Base-by-base conservation (phyloP, 2,329 filamentous ascomycete genomes). In the Alternaria gaisen region DNA sequence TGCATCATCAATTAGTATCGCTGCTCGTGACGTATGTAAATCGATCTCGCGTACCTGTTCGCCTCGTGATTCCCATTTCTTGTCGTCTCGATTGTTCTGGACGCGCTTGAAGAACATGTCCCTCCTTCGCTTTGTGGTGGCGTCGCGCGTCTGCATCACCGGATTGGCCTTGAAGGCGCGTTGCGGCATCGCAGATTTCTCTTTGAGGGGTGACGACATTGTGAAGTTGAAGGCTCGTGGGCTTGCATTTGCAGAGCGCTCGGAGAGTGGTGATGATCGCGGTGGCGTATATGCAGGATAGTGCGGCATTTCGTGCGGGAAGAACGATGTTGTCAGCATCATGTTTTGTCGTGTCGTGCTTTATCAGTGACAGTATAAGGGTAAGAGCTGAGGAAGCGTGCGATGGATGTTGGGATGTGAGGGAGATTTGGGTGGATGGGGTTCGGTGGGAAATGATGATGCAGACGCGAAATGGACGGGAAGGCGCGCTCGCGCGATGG, bases 41-140 rank as follows among this genome's bases (percentile, higher is more conserved):
- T 26, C 9, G 0, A 12, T 9, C 5, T 9, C 3, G 56, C 74
- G 41, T 73, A 83, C 82, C 76, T 84, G 81, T 34, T 84, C 83
- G 1, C 81, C 79, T 30, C 83, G 71, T 16, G 69, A 68, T 60
- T 81, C 79, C 78, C 81, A 85, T 48, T 78, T 76, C 71, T 74
- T 76, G 5, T 84, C 82, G 5, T 84, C 82, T 42, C 83, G 71
- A 2, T 72, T 72, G 42, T 79, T 78, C 52, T 80, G 73, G 11
- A 85, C 80, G 54, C 80, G 90, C 72, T 88, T 87, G 60, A 94
- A 80, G 69, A 94, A 94, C 57, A 90, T 81, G 32, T 86, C 85
- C 47, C 91, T 83, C 58, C 91, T 82, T 55, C 85, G 82, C 72
- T 92, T 88, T 56, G 88, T 86, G 0, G 83, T 82, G 18, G 86